phyloP scores from a whole-genome alignment of 148 eudicot species.

The Vaccinium macrocarpon region DNA sequence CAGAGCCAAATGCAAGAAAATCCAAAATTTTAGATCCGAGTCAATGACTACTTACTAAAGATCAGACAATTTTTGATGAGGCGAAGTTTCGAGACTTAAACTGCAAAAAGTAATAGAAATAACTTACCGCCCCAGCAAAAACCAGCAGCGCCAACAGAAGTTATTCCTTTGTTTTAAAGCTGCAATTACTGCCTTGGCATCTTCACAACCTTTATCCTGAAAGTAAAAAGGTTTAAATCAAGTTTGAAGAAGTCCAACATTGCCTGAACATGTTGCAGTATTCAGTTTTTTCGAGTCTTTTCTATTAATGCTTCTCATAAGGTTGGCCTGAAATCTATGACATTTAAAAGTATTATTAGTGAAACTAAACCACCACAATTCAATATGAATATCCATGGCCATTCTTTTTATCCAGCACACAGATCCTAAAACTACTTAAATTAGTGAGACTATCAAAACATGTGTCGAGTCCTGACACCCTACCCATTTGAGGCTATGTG shows the following conservation, averaged over 20 bases:
- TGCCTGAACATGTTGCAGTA: background rate
- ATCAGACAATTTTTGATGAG: background rate
- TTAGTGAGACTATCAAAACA: background rate
- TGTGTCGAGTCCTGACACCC: background rate
- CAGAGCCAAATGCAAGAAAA: slow-evolving; percentile 23
- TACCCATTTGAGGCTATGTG: background rate
- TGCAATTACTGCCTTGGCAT: slow-evolving; percentile 31
- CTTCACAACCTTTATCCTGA: slow-evolving; percentile 41
- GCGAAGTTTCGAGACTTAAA: background rate
- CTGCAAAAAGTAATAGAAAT: background rate
- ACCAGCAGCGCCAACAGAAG: slow-evolving; percentile 39
- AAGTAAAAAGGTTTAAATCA: background rate
- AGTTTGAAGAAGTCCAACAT: background rate
- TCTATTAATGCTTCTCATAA: background rate
- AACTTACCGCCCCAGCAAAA: slow-evolving; percentile 46
- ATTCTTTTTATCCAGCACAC: background rate
- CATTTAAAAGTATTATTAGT: background rate
- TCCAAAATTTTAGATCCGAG: background rate
- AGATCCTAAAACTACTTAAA: background rate
- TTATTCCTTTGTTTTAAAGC: slow-evolving; percentile 29
- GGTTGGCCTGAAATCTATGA: background rate
- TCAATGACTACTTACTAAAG: background rate
- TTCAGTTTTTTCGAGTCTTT: background rate
- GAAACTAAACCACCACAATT: background rate
- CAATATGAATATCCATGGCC: background rate